phyloP scores from a whole-genome alignment of 2,329 filamentous ascomycete genomes.

The Gremmenia infestans region DNA sequence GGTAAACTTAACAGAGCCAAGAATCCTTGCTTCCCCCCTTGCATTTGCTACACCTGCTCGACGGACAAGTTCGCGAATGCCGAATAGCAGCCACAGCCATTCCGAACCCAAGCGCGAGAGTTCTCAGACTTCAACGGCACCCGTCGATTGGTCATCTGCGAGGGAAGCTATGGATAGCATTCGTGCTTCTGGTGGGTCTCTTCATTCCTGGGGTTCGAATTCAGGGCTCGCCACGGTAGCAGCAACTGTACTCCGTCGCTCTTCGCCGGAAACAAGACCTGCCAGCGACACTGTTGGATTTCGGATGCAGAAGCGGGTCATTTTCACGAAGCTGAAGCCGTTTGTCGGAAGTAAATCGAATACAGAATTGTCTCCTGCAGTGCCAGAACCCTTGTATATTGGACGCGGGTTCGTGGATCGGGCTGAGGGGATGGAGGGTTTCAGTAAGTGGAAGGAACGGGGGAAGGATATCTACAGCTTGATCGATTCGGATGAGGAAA shows the following conservation, averaged over 20 bases:
- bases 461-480: slow-evolving; percentile 2
- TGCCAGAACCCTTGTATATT: slow-evolving; percentile 11
- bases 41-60: neutral
- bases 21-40: neutral
- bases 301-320: slow-evolving; percentile 5
- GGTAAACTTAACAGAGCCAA: neutral
- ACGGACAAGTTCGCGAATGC: neutral
- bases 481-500: slow-evolving; percentile 7
- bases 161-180: neutral
- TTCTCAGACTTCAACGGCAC: neutral
- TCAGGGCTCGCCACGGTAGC: neutral
- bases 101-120: neutral
- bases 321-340: slow-evolving; percentile 17
- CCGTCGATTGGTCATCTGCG: neutral
- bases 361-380: neutral
- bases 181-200: neutral
- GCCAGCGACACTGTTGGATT: neutral
- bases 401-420: slow-evolving; percentile 3
- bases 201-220: neutral
- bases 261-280: neutral
- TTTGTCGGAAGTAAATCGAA: slow-evolving; percentile 9
- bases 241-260: neutral
- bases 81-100: neutral
- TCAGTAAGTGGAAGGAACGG: neutral
- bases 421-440: neutral